A percentile compares a stretch with the other conserved stretches of the same genome.
Evolutionary conservation across 2,329 filamentous ascomycete genomes (phyloP).

Genomic region (Fusarium solani-melongenae): DNA sequence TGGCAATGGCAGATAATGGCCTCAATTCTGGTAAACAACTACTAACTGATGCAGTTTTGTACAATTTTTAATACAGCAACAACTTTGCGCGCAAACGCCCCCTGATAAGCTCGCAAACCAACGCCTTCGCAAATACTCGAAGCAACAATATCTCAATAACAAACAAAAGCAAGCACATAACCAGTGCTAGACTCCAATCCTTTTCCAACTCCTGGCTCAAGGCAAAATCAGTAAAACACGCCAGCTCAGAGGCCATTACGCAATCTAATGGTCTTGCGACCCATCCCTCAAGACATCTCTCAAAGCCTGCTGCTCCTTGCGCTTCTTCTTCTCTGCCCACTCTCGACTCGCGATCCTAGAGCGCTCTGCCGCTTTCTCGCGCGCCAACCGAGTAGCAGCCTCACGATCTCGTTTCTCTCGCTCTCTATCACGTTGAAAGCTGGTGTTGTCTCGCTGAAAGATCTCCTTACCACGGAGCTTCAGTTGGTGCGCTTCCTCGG

Average conservation of each 20-base stretch:
- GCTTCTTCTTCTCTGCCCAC: slow-evolving; percentile 70
- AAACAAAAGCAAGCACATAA: slow-evolving; percentile 23
- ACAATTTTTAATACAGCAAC: slow-evolving; percentile 17
- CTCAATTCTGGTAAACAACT: slow-evolving; percentile 23
- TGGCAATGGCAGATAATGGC: background rate
- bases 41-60: slow-evolving; percentile 17
- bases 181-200: slow-evolving; percentile 28
- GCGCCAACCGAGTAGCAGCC: slow-evolving; percentile 62
- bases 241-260: background rate
- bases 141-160: slow-evolving; percentile 31
- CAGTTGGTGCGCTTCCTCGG: slow-evolving; percentile 63
- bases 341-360: slow-evolving; percentile 68
- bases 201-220: slow-evolving; percentile 38
- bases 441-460: slow-evolving; percentile 61
- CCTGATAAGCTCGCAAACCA: slow-evolving; percentile 12
- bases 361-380: slow-evolving; percentile 70
- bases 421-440: slow-evolving; percentile 58
- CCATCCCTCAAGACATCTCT: slow-evolving; percentile 21
- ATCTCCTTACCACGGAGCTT: slow-evolving; percentile 65
- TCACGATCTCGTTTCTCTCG: slow-evolving; percentile 67
- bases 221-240: slow-evolving; percentile 1
- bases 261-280: background rate
- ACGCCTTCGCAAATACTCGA: slow-evolving; percentile 22
- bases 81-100: slow-evolving; percentile 4
- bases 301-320: slow-evolving; percentile 48